Evolutionary conservation across 2,329 filamentous ascomycete species (phyloP).

Genomic region (Bimuria novae-zelandiae): DNA sequence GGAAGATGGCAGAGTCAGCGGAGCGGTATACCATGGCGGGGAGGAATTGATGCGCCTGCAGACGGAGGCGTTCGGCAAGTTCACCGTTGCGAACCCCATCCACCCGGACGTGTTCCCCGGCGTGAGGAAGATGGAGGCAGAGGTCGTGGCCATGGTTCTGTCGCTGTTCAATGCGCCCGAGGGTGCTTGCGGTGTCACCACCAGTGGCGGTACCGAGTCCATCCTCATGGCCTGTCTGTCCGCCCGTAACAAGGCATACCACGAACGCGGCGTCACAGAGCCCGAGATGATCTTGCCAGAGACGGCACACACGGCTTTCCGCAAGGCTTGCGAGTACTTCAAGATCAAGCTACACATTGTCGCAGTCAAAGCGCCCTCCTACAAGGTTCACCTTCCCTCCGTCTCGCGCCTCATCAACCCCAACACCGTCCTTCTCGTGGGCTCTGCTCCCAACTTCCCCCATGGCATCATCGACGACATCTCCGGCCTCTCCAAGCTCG

Average conservation of each 20-base stretch:
- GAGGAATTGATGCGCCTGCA: slow-evolving; percentile 80
- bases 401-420: slow-evolving; percentile 87
- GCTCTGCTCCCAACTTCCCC: slow-evolving; percentile 95
- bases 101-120: slow-evolving; percentile 98
- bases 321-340: slow-evolving; percentile 94
- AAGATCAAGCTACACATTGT: slow-evolving; percentile 94
- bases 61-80: slow-evolving; percentile 89
- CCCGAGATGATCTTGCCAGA: slow-evolving; percentile 98
- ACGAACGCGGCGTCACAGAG: slow-evolving; percentile 84
- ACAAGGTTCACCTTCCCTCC: slow-evolving; percentile 79
- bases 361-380: slow-evolving; percentile 78
- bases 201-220: slow-evolving; percentile 91
- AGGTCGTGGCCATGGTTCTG: slow-evolving; percentile 92
- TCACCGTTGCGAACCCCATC: slow-evolving; percentile 94
- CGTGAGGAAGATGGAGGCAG: slow-evolving; percentile 98
- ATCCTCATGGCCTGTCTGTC: slow-evolving; percentile 94
- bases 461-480: slow-evolving; percentile 99
- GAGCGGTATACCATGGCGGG: slow-evolving; percentile 95
- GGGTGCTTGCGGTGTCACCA: slow-evolving; percentile 85
- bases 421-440: slow-evolving; percentile 92
- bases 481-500: slow-evolving; percentile 78
- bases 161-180: slow-evolving; percentile 86
- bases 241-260: slow-evolving; percentile 85
- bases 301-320: slow-evolving; percentile 94
- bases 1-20: slow-evolving; percentile 94